Percentiles rank a stretch among this genome's conserved stretches.
Conservation (phyloP, 441 rosid genomes). For the Gossypium gossypioides region DNA sequence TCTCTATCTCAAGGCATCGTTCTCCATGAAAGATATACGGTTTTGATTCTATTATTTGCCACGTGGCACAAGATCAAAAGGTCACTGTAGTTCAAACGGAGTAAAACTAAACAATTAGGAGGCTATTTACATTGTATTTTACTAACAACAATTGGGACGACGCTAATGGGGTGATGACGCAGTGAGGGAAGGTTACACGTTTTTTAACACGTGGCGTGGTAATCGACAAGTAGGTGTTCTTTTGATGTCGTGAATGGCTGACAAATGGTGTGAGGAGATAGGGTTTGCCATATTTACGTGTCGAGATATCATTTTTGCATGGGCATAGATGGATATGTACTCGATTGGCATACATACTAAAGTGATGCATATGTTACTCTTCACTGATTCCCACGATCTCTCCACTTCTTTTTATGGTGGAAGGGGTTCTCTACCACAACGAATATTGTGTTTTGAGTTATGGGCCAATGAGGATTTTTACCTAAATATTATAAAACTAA, state of each 20-base stretch:
- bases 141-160: neutral
- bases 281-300: neutral
- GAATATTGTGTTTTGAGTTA: no score
- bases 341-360: slow-evolving; percentile 4
- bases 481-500: no score
- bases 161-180: neutral
- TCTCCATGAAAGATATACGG: neutral
- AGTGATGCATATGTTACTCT: neutral
- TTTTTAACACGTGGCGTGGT: no score
- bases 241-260: neutral
- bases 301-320: neutral
- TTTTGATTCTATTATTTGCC: neutral
- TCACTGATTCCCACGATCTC: neutral
- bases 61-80: slow-evolving; percentile 12
- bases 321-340: neutral
- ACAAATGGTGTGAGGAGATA: neutral
- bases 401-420: neutral
- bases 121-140: neutral
- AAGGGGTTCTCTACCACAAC: no score
- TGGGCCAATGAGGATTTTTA: no score
- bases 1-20: neutral
- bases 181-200: neutral
- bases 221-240: neutral
- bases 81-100: slow-evolving; percentile 2
- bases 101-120: neutral